Evolutionary conservation across 2,329 filamentous ascomycete species (phyloP), one percentile per base, ranked within the genome.

Genomic region (Tolypocladium ovalisporum): DNA sequence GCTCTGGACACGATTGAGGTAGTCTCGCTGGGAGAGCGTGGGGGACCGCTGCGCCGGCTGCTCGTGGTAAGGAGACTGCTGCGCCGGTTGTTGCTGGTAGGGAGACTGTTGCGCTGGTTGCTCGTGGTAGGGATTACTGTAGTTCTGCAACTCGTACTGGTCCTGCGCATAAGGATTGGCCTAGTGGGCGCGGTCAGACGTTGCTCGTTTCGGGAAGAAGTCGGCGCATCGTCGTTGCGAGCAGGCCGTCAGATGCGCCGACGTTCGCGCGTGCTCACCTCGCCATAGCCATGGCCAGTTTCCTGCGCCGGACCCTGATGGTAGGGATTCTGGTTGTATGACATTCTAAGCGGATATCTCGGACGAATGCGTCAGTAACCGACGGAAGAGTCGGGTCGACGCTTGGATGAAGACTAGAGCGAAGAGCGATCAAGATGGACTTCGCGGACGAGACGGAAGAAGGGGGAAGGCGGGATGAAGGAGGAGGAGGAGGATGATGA

Each of bases 1-100:
- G 64, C 79, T 80, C 64, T 84, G 78, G 62, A 90, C 83, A 70
- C 85, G 85, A 64, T 76, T 71, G 62, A 90, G 79, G 73, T 88
- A 90, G 62, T 88, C 86, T 61, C 81, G 76, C 68, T 86, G 84
- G 56, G 79, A 79, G 65, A 89, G 75, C 57, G 62, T 64, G 17
- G 64, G 56, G 66, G 65, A 59, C 66, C 70, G 67, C 72, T 72
- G 65, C 59, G 52, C 64, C 63, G 60, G 67, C 64, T 62, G 73
- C 57, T 62, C 63, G 58, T 60, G 61, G 58, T 40, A 40, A 7
- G 37, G 19, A 2, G 37, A 9, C 19, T 40, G 59, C 52, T 59
- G 60, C 58, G 52, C 64, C 63, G 60, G 67, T 64, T 62, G 73
- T 57, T 62, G 62, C 58, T 60, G 61, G 58, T 40, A 40, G 7